Evolutionary conservation across 2,329 filamentous ascomycete genomes (phyloP).

Genomic region (Iodosphaeria phyllophila): DNA sequence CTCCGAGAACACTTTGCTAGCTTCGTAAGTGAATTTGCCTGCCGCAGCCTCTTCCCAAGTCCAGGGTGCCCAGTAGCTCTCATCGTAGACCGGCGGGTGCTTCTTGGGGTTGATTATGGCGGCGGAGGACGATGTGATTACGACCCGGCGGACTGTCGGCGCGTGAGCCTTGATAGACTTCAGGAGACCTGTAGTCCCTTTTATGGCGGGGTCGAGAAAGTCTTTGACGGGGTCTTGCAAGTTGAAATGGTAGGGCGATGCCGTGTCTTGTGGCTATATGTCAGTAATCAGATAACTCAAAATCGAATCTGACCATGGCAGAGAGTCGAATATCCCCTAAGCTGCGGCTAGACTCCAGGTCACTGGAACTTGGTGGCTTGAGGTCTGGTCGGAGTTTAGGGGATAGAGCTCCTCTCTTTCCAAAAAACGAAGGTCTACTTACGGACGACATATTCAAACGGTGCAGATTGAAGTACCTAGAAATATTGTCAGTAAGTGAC

Average conservation of each 20-base stretch:
- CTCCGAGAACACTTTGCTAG: constrained; percentile 44
- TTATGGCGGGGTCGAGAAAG: constrained; percentile 35
- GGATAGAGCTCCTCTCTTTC: no score
- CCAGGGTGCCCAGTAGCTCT: constrained; percentile 18
- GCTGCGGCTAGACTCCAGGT: no score
- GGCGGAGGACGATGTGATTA: constrained; percentile 29
- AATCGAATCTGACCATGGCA: no score
- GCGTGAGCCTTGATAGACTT: constrained; percentile 24
- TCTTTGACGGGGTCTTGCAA: constrained; percentile 28
- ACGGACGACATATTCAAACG: constrained; percentile 54
- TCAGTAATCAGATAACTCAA: no score
- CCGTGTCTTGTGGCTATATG: no score
- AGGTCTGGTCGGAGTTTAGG: no score
- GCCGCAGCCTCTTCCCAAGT: constrained; percentile 17
- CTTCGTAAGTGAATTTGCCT: constrained; percentile 12
- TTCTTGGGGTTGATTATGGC: constrained; percentile 19
- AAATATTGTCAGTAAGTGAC: not conserved
- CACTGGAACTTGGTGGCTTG: no score
- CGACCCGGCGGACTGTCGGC: constrained; percentile 41
- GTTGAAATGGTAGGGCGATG: constrained; percentile 54
- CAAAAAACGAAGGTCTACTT: no score
- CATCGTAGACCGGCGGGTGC: constrained; percentile 19
- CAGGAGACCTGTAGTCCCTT: constrained; percentile 30
- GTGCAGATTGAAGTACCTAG: constrained; percentile 17
- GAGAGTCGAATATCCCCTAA: no score